A percentile compares a stretch with the other conserved stretches of the same genome.
Evolutionary conservation across 2,329 filamentous ascomycete genomes (phyloP).

Genomic region (Paecilomyces niveus): DNA sequence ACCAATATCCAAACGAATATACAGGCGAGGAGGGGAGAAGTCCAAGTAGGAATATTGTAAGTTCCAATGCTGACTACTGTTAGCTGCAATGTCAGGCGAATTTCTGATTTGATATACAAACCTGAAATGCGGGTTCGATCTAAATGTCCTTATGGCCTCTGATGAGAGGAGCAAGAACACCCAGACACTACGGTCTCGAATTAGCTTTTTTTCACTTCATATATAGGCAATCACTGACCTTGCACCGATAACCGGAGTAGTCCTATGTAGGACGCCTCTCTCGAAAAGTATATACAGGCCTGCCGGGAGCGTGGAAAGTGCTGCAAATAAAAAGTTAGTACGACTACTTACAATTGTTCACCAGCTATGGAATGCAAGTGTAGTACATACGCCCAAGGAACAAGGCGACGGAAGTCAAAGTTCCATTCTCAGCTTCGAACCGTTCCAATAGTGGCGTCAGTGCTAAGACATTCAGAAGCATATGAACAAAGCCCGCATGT

Average conservation of each 20-base stretch:
- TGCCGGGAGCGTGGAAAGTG: conserved; percentile 74
- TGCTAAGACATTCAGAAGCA: conserved; percentile 69
- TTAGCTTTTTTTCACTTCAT: conserved; percentile 6
- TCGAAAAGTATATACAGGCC: conserved; percentile 75
- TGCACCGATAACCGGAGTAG: conserved; percentile 71
- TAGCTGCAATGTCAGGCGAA: background rate
- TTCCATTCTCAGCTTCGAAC: conserved; percentile 90
- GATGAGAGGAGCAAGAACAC: conserved; percentile 79
- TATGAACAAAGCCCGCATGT: conserved; percentile 74
- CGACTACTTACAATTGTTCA: background rate
- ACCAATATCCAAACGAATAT: conserved; percentile 69
- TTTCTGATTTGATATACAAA: background rate
- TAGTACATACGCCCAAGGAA: conserved; percentile 77
- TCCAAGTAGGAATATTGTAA: conserved; percentile 82
- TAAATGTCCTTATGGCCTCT: conserved; percentile 80
- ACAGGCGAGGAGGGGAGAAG: conserved; percentile 70
- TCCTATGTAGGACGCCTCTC: conserved; percentile 60
- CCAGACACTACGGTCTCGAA: conserved; percentile 61
- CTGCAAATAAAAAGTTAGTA: conserved; percentile 36
- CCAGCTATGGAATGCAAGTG: background rate
- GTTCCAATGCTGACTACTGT: conserved; percentile 43
- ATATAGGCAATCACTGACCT: conserved; percentile 51
- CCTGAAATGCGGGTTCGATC: conserved; percentile 68
- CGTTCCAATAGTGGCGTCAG: conserved; percentile 83
- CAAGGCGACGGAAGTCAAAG: conserved; percentile 74